phyloP scores from a whole-genome alignment of 129 eudicot species.

The Gnaphalium uliginosum region DNA sequence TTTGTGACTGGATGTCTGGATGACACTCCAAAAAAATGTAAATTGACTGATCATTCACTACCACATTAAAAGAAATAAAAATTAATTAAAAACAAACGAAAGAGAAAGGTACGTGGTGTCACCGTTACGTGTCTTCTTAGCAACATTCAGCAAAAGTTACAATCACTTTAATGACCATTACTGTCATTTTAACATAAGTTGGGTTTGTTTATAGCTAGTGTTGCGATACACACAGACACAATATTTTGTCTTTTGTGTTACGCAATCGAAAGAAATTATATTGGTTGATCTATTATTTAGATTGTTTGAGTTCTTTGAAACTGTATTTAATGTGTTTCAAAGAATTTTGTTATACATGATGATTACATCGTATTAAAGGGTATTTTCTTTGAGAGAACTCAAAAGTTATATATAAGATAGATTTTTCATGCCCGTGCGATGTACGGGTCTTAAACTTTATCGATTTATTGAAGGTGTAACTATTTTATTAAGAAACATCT shows the following conservation, averaged over 20 bases:
- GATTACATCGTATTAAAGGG: no score
- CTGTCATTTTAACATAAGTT: not conserved
- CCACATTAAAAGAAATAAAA: not conserved
- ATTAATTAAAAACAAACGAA: not conserved
- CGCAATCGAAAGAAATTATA: no score
- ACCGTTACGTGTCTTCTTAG: not conserved
- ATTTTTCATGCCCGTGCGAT: no score
- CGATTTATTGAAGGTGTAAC: no score
- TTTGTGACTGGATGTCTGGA: not conserved
- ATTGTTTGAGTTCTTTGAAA: not conserved
- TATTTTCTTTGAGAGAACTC: no score
- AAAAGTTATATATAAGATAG: no score
- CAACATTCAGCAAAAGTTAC: not conserved
- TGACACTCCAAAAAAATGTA: not conserved
- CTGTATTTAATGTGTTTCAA: not conserved
- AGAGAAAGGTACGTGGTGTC: not conserved
- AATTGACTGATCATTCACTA: slow-evolving; percentile 6
- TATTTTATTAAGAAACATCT: no score
- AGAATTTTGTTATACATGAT: no score
- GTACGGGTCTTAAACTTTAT: no score
- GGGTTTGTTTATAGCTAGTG: not conserved
- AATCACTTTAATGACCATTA: not conserved
- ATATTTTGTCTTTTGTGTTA: no score
- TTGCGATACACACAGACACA: no score
- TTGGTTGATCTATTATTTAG: not conserved